Percentiles rank a stretch among this genome's conserved stretches.
Conservation (phyloP, 2,329 filamentous ascomycete genomes). For the Xylaria sp. region DNA sequence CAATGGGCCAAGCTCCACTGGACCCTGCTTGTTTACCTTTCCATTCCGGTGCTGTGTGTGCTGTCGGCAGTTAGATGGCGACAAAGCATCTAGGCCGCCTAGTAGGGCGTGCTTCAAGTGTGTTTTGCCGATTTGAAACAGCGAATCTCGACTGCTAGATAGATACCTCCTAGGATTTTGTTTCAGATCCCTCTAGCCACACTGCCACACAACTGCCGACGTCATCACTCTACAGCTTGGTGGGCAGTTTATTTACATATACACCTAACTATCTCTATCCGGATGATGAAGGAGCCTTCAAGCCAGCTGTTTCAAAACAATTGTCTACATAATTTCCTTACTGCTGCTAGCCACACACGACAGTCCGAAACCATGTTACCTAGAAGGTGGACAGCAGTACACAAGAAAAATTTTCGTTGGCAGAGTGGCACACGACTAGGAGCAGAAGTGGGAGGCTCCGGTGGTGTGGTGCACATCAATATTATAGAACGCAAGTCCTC, state of each 20-base stretch:
- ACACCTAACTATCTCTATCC: no score
- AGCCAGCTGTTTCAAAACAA: no score
- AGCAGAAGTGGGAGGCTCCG: background rate
- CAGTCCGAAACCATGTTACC: no score
- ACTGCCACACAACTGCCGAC: conserved; percentile 5
- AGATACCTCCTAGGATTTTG: conserved; percentile 7
- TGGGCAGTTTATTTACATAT: no score
- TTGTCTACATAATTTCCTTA: background rate
- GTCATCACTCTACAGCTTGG: conserved; percentile 3
- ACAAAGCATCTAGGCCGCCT: no score
- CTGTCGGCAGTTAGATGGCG: no score
- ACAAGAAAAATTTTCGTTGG: background rate
- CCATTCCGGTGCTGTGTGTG: no score
- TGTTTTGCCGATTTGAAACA: conserved; percentile 20
- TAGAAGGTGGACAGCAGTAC: background rate
- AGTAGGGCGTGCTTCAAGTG: background rate
- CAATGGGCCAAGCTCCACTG: background rate
- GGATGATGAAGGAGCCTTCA: no score
- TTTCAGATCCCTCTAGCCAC: conserved; percentile 16
- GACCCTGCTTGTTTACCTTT: background rate
- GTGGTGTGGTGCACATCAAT: background rate
- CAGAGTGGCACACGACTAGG: background rate
- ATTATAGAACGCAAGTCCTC: background rate
- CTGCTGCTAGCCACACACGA: background rate
- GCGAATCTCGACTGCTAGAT: conserved; percentile 18